Evolutionary conservation across 176 grass and related monocot species (phyloP).

Genomic region (Cocos nucifera): DNA sequence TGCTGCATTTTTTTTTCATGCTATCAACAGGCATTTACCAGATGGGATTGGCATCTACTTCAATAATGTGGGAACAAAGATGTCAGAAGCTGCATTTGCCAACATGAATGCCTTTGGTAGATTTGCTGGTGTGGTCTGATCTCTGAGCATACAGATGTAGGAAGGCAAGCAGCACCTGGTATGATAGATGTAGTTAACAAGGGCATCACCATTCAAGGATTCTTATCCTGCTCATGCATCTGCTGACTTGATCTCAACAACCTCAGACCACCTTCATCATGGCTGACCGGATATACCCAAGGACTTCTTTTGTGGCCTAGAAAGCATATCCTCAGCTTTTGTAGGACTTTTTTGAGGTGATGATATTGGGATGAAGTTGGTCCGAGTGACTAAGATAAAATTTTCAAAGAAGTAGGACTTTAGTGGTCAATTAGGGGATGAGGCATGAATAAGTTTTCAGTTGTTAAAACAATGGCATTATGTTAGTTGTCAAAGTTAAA

Average conservation of each 20-base stretch:
- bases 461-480: too few species aligned
- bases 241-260: constrained; percentile 14
- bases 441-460: too few species aligned
- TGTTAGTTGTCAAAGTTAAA: too few species aligned
- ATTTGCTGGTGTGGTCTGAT: constrained; percentile 37
- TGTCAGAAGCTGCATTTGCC: constrained; percentile 38
- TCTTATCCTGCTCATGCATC: constrained; percentile 17
- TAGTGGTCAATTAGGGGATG: too few species aligned
- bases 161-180: constrained; percentile 19
- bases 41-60: constrained; percentile 52
- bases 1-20: too few species aligned
- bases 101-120: constrained; percentile 56
- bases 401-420: too few species aligned
- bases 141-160: constrained; percentile 34
- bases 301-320: constrained; percentile 32
- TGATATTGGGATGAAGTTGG: constrained; percentile 42
- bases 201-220: constrained; percentile 40
- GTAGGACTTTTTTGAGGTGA: constrained; percentile 23
- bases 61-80: constrained; percentile 18
- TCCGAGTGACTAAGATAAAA: constrained; percentile 1
- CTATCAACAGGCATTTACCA: constrained; percentile 29
- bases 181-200: constrained; percentile 37
- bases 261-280: constrained; percentile 18
- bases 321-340: constrained; percentile 32
- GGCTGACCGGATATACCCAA: constrained; percentile 24